phyloP scores from a whole-genome alignment of 169 alveolate genomes.

The Eimeria acervulina region DNA sequence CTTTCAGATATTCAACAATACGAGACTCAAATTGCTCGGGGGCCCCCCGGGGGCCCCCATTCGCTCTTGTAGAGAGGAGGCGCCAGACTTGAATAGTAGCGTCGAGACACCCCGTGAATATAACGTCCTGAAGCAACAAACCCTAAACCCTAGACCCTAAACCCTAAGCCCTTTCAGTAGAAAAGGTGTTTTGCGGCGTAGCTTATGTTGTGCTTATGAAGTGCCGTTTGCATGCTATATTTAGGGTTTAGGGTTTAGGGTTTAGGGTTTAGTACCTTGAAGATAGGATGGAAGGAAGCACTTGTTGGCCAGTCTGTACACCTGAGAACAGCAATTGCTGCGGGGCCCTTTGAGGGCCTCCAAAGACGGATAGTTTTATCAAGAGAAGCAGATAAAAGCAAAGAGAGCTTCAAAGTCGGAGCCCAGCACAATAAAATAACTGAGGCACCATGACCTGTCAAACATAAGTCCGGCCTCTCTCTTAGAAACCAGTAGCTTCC shows the following conservation, averaged over 20 bases:
- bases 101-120: conserved; percentile 80
- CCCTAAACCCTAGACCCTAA: background rate
- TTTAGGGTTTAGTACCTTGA: conserved; percentile 66
- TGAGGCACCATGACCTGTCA: conserved; percentile 79
- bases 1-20: conserved; percentile 73
- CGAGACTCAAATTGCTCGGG: conserved; percentile 68
- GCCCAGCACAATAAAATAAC: conserved; percentile 75
- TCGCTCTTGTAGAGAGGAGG: conserved; percentile 45
- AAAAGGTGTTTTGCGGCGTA: no score
- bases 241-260: background rate
- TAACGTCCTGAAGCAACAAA: conserved; percentile 61
- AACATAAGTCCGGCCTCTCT: conserved; percentile 64
- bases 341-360: conserved; percentile 72
- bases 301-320: conserved; percentile 82
- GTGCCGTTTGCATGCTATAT: background rate
- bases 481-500: conserved; percentile 40
- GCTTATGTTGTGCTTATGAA: background rate
- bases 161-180: conserved; percentile 26
- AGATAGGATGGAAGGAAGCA: conserved; percentile 76
- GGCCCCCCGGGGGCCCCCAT: conserved; percentile 64
- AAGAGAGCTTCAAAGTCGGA: conserved; percentile 10
- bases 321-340: conserved; percentile 75
- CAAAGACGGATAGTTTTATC: conserved; percentile 78
- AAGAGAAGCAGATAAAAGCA: conserved; percentile 50
- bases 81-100: conserved; percentile 82